Evolutionary conservation across 345 rosid species (phyloP), one percentile per base, ranked within the genome.

Genomic region (Arabis hirsuta): DNA sequence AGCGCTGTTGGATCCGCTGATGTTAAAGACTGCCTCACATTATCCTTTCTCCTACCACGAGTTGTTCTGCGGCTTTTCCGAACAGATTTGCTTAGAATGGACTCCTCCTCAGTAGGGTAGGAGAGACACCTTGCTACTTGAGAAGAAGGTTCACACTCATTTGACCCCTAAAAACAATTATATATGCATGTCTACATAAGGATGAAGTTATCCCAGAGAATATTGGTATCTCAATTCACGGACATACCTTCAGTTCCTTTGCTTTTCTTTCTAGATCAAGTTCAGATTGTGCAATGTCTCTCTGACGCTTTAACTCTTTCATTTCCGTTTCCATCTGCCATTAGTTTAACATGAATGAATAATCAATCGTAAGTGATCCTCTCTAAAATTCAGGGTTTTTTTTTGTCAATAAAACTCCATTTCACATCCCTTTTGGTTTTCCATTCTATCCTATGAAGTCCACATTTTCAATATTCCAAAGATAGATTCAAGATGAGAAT

Each of bases 291-390:
- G 92, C 96, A 73, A 81, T 80, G 83, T 93, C 98, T 83, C 98
- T 93, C 74, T 93, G 90, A 55, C 95, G 94, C 82, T 94, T 94
- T 72, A 91, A 82, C 82, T 91, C 98, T 79, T 81, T 92, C 94
- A 94, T 84, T 76, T 91, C 94, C 47, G 76, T 83, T 67, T 80
- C 94, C 92, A 93, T 87, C 98, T 93, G 83, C 77, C 74, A 53
- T 68, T 72, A 76, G 62, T 53, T 67, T 24, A 38, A 36, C 57
- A 55, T 54, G 58, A 44, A 24, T 46, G 34, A 27, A n/a, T 19
- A 1, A 62, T 19, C 8, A 1, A 62, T 27, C 8, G 26, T 38
- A 13, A 50, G 67, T 9, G 65, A 50, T 27, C 56, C 29, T 73
- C 51, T 24, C 8, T 26, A 44, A 56, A 41, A 2, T 39, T 71